A percentile compares a stretch with the other conserved stretches of the same genome.
Evolutionary conservation across 2,329 filamentous ascomycete species (phyloP).

Genomic region (Stagonosporopsis tanaceti): DNA sequence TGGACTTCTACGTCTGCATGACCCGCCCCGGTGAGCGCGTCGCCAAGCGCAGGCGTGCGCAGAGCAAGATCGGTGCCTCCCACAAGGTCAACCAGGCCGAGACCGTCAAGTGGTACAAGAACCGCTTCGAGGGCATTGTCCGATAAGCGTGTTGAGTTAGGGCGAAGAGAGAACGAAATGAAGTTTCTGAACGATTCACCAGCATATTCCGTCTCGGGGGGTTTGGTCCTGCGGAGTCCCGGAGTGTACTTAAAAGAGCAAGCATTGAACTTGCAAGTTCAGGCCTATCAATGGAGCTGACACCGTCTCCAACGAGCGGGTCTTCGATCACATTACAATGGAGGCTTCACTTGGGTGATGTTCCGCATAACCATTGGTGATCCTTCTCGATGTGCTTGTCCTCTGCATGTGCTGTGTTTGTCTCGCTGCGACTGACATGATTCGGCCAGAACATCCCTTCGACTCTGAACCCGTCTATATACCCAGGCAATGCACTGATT

Average conservation of each 20-base stretch:
- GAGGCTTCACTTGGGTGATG: conserved; percentile 66
- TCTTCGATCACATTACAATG: conserved; percentile 60
- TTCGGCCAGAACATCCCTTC: conserved; percentile 6
- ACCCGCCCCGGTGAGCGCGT: conserved; percentile 98
- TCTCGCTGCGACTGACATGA: conserved; percentile 10
- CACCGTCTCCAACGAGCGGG: conserved; percentile 47
- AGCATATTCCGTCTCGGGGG: conserved; percentile 51
- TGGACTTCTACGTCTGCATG: conserved; percentile 99
- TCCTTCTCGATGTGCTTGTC: conserved; percentile 36
- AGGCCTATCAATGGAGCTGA: conserved; percentile 57
- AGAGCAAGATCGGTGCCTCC: conserved; percentile 82
- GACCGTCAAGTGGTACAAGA: conserved; percentile 98
- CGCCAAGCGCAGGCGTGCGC: conserved; percentile 89
- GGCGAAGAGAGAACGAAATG: conserved; percentile 37
- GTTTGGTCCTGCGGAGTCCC: conserved; percentile 49
- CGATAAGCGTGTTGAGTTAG: conserved; percentile 71
- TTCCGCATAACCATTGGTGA: conserved; percentile 66
- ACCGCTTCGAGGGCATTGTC: conserved; percentile 97
- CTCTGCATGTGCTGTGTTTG: conserved; percentile 34
- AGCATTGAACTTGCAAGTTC: conserved; percentile 47
- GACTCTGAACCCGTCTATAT: background rate
- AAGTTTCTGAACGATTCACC: conserved; percentile 46
- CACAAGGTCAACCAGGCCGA: conserved; percentile 95
- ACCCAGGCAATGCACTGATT: conserved; percentile 18
- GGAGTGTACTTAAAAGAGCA: conserved; percentile 54